Evolutionary conservation across 2,329 filamentous ascomycete species (phyloP), one percentile per base, ranked within the genome.

Genomic region (Escovopsis sp.): DNA sequence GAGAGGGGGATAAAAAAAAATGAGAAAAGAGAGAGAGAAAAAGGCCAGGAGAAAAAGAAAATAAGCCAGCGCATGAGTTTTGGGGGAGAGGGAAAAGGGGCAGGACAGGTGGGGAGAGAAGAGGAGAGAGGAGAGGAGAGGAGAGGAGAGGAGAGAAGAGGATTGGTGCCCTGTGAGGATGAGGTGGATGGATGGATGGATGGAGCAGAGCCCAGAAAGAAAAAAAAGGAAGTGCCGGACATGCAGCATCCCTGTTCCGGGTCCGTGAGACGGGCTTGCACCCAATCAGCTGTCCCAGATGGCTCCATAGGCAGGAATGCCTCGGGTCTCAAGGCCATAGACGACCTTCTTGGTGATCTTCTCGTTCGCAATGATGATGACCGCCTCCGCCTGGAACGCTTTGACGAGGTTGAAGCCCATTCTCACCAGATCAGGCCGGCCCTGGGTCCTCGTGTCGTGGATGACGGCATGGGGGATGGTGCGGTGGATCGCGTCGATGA

Each of bases 321-420:
- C 79, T 42, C 77, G 66, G 32, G 66, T 68, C 60, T 85, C 79
- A 39, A 87, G 61, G 8, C 71, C 77, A 54, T 78, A 81, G 0
- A 86, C 80, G 2, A 86, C 67, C 61, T 74, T 74, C 52, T 69
- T 70, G 14, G 81, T 85, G 30, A 84, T 69, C 43, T 61, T 69
- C 43, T 78, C 74, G 55, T 86, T 87, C 42, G 76, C 77, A 51
- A 87, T 79, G 45, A 85, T 71, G 53, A 84, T 78, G 32, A 85
- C 79, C 2, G 80, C 82, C 64, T 86, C 81, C 2, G 79, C 61
- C 8, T 64, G 59, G 50, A 72, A 77, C 33, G 70, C 66, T 37
- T 75, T 62, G 11, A 64, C 65, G 25, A 79, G 51, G 55, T 83
- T 70, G 54, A 61, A 70, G 4, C 62, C 61, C 58, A 67, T 66